Evolutionary conservation across 2,329 filamentous ascomycete species (phyloP), one percentile per base, ranked within the genome.

Genomic region (Exophiala lecanii-corni): DNA sequence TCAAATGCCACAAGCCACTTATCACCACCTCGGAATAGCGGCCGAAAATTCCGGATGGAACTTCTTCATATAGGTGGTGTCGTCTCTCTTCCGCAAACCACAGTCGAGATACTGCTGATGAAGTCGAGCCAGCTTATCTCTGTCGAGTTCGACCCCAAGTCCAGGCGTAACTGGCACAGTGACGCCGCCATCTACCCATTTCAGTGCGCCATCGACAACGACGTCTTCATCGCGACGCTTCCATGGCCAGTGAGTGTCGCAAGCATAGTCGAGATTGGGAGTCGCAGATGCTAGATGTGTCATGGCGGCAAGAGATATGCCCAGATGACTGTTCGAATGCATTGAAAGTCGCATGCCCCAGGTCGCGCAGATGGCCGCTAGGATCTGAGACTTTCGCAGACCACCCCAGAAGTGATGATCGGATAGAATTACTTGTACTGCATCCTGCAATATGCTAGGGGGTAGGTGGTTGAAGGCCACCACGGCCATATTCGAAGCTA

Each of bases 371-470:
- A 45, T 68, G 9, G 59, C 56, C 0, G 64, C 66, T 17, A 69
- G 50, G 0, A 53, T 60, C 43, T 69, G 66, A 0, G 67, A 68
- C 37, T 59, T 64, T 19, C 66, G 66, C 9, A 69, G 55, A 0
- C 67, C 67, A 2, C 67, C 66, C 66, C 66, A 69, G 52, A 69
- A 69, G 37, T 69, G 66, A 34, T 69, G 66, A 20, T 69, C 67
- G 0, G 66, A 67, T 0, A 69, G 45, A 2, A 69, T 52, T 0
- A 69, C 66, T 28, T 69, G 66, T 0, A 69, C 66, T 0, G 66
- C 66, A 5, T 67, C 51, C 26, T 68, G 64, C 0, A 52, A 44
- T 9, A 69, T 66, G 0, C 63, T 66, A 0, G 62, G 43, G 0
- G 65, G 66, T 2, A 69, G 59, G 23, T 69, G 66, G 2, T 49